A percentile compares a stretch with the other conserved stretches of the same genome.
phyloP scores from a whole-genome alignment of 345 rosid species.

The Acer saccharum region DNA sequence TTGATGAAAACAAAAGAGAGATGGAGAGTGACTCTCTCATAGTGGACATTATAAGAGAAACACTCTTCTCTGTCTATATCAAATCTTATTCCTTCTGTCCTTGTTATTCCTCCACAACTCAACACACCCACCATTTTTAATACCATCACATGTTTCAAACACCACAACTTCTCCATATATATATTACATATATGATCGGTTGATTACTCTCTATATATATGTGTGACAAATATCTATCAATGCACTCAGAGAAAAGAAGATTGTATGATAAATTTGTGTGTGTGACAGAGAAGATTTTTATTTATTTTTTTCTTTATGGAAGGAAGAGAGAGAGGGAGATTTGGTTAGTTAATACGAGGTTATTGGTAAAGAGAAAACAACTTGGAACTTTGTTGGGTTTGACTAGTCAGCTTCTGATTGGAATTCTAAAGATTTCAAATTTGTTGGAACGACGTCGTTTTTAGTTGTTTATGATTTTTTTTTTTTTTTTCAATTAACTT shows the following conservation, averaged over 20 bases:
- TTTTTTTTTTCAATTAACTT: no score
- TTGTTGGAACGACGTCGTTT: no score
- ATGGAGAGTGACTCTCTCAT: conserved; percentile 67
- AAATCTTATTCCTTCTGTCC: conserved; percentile 48
- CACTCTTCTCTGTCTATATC: conserved; percentile 70
- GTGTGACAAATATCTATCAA: no score
- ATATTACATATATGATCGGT: not conserved
- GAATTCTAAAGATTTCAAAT: no score
- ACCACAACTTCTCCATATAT: conserved; percentile 16
- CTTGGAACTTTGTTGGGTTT: not conserved
- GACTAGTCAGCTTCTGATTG: no score
- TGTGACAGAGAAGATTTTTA: no score
- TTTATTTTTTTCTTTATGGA: no score
- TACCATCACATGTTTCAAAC: conserved; percentile 21
- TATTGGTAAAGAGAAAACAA: not conserved
- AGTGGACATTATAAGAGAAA: conserved; percentile 59
- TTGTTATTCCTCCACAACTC: conserved; percentile 26
- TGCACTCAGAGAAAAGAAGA: no score
- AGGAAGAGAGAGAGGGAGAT: not conserved
- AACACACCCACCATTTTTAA: conserved; percentile 31
- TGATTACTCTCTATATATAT: no score
- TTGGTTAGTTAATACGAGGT: not conserved
- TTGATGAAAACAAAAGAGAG: conserved; percentile 67
- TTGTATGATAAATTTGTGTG: no score
- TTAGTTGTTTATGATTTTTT: no score